Conservation (phyloP, 805 yeast species). For the Tetrapisispora fleetii region DNA sequence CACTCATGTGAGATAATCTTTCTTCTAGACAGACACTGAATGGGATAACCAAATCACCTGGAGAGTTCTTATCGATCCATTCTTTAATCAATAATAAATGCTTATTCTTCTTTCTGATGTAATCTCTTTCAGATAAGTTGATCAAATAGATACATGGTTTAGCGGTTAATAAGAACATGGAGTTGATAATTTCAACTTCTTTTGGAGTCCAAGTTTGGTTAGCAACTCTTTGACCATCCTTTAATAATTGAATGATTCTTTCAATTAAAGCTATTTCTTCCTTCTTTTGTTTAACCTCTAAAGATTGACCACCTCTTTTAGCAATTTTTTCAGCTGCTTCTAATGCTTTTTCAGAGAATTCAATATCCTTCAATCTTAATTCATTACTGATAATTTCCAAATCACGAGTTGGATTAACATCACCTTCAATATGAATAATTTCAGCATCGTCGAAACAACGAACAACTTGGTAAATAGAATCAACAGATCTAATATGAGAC, state of each 20-base stretch:
- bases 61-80: slow-evolving; percentile 76
- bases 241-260: slow-evolving; percentile 63
- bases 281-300: slow-evolving; percentile 82
- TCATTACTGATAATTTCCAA: slow-evolving; percentile 85
- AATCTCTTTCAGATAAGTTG: slow-evolving; percentile 84
- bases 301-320: slow-evolving; percentile 78
- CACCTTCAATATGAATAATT: slow-evolving; percentile 93
- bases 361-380: slow-evolving; percentile 92
- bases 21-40: slow-evolving; percentile 88
- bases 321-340: slow-evolving; percentile 71
- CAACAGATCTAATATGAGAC: slow-evolving; percentile 94
- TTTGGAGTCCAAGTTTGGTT: slow-evolving; percentile 80
- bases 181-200: slow-evolving; percentile 85
- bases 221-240: slow-evolving; percentile 81
- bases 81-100: slow-evolving; percentile 68
- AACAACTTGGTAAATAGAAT: slow-evolving; percentile 95
- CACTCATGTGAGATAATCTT: slow-evolving; percentile 77
- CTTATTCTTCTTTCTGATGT: slow-evolving; percentile 80
- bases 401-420: slow-evolving; percentile 92
- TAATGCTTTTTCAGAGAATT: slow-evolving; percentile 77
- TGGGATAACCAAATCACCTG: slow-evolving; percentile 88
- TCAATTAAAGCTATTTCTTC: slow-evolving; percentile 72
- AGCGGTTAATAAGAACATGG: slow-evolving; percentile 81
- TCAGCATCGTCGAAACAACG: slow-evolving; percentile 97
- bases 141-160: slow-evolving; percentile 90